Conservation (phyloP, 176 grass and related monocot species). For the Eragrostis nindensis region DNA sequence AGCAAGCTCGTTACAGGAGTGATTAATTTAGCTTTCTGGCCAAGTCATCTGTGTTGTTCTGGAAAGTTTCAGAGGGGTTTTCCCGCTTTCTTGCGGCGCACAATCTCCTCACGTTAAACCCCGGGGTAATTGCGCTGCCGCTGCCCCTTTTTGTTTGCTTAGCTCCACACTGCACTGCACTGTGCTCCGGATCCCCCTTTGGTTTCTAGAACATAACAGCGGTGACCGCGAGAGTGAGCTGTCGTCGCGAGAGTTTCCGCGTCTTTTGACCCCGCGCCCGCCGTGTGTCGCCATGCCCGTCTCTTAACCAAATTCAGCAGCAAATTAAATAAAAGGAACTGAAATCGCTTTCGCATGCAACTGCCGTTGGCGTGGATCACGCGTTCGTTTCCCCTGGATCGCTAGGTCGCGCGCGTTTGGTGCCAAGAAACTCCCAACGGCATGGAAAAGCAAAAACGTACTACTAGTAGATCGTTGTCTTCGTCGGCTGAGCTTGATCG, state of each 20-base stretch:
- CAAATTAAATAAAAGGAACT: no score
- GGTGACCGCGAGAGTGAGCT: background rate
- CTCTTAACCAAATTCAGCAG: no score
- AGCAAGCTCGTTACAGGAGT: background rate
- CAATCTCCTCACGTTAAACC: background rate
- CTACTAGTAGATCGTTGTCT: no score
- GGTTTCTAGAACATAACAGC: slow-evolving; percentile 9
- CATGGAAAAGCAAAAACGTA: no score
- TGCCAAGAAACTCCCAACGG: background rate
- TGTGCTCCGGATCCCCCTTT: background rate
- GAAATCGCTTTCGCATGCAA: no score
- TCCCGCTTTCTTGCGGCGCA: background rate
- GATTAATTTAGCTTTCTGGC: background rate
- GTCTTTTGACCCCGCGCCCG: background rate
- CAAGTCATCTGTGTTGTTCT: background rate
- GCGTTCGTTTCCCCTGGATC: no score
- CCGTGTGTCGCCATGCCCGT: no score
- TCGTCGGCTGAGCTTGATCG: background rate
- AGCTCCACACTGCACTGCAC: slow-evolving; percentile 6
- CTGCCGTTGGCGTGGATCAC: no score
- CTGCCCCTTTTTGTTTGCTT: background rate
- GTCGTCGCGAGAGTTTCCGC: background rate
- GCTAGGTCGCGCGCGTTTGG: no score
- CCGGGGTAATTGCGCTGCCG: background rate
- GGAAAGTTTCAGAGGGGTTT: slow-evolving; percentile 16